These are phyloP conservation scores for Geranomyces variabilis DNA, from an alignment of 192 early-diverging fungal genomes.

Conservation along the genomic window DNA sequence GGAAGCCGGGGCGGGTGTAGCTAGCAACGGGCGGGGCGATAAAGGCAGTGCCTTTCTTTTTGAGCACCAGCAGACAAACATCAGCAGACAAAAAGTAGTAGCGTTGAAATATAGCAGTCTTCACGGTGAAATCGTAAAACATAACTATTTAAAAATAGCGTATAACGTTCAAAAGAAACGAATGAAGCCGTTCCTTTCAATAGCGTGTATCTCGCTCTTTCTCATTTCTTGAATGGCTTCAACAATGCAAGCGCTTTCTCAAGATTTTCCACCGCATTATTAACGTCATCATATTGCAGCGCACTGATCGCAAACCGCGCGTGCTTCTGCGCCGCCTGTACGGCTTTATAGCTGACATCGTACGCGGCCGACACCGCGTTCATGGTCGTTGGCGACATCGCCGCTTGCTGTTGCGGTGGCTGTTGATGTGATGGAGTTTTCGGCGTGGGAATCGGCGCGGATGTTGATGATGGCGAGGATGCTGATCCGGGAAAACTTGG, in stretches of 20 bases:
- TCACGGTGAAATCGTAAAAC: too few relatives aligned
- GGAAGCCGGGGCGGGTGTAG: too few relatives aligned
- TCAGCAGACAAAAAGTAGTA: too few relatives aligned
- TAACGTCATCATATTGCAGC: constrained; percentile 91
- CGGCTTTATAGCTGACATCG: constrained; percentile 33
- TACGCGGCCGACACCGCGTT: constrained; percentile 8
- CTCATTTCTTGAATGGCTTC: constrained; percentile 14
- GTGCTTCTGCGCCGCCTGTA: constrained; percentile 78
- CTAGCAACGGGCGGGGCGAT: too few relatives aligned
- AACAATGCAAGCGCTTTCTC: constrained; percentile 46
- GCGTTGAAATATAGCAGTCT: too few relatives aligned
- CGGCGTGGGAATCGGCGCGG: constrained; percentile 15
- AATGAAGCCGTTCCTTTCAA: too few relatives aligned
- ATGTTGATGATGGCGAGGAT: constrained; percentile 25
- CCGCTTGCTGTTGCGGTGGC: constrained; percentile 15
- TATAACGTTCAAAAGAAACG: too few relatives aligned
- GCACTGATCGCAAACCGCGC: constrained; percentile 93
- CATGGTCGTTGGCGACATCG: constrained; percentile 13
- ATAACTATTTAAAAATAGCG: too few relatives aligned
- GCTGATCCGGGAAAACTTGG: background rate
- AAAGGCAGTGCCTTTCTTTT: too few relatives aligned
- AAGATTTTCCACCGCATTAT: constrained; percentile 70
- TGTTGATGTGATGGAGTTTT: constrained; percentile 18
- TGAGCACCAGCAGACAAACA: too few relatives aligned
- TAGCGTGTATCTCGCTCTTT: too few relatives aligned